phyloP scores from a whole-genome alignment of 257 asterid species.

The Lycium ferocissimum region DNA sequence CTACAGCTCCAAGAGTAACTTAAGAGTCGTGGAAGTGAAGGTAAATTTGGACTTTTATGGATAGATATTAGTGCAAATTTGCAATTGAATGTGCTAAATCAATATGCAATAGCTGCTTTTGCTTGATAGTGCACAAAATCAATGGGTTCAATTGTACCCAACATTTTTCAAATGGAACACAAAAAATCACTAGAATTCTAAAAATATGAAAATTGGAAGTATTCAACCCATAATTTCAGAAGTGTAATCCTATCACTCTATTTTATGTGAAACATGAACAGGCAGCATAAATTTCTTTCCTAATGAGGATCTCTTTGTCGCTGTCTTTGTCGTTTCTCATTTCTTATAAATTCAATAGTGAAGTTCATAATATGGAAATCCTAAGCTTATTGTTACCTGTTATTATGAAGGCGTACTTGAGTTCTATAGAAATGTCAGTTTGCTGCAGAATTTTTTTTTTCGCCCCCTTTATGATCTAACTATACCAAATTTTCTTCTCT shows the following conservation, averaged over 20 bases:
- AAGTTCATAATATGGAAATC: not conserved
- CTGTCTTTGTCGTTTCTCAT: not conserved
- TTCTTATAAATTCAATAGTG: not conserved
- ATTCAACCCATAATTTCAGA: not conserved
- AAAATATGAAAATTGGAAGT: not conserved
- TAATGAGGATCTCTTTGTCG: not conserved
- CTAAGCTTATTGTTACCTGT: not conserved
- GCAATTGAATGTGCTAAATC: not conserved
- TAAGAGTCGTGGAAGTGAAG: constrained; percentile 42
- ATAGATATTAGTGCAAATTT: not conserved
- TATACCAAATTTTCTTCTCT: constrained; percentile 2
- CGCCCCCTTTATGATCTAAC: not conserved
- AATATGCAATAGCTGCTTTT: not conserved
- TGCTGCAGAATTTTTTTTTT: not conserved
- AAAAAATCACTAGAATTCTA: not conserved
- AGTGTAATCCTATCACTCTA: not conserved
- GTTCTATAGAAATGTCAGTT: constrained; percentile 4
- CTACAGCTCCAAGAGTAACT: constrained; percentile 36
- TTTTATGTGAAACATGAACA: not conserved
- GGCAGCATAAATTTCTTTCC: not conserved
- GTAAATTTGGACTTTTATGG: constrained; percentile 14
- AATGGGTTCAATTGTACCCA: not conserved
- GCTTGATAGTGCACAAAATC: not conserved
- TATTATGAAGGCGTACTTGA: not conserved
- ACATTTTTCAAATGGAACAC: not conserved